These are phyloP conservation scores for Pseudomicrostroma phylloplanum DNA, from an alignment of 1,284 basidiomycete genomes.

Conservation along the genomic window DNA sequence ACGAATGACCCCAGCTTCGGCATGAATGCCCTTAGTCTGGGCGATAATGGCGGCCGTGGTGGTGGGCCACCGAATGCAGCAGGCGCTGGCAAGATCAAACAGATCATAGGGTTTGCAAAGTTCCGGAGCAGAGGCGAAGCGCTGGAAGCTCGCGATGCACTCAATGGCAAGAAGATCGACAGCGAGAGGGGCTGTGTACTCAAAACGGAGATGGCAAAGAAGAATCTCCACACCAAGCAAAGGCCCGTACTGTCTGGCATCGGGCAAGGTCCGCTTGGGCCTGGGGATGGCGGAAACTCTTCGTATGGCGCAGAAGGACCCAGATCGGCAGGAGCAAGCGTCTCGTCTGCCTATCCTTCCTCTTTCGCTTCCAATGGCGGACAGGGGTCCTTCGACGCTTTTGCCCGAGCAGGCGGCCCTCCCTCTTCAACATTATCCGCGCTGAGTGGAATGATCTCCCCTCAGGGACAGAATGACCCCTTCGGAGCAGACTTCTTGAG, in stretches of 20 bases:
- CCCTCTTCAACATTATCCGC: slow-evolving; percentile 5
- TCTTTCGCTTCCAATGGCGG: neutral
- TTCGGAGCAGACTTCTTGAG: slow-evolving; percentile 6
- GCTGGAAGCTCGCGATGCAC: slow-evolving; percentile 73
- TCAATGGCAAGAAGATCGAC: slow-evolving; percentile 87
- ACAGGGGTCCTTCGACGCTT: neutral
- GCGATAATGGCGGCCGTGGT: neutral
- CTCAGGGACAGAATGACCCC: slow-evolving; percentile 15
- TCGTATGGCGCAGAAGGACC: neutral
- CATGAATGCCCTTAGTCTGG: slow-evolving; percentile 21
- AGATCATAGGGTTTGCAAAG: slow-evolving; percentile 97
- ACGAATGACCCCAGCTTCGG: slow-evolving; percentile 25
- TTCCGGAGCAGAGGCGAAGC: slow-evolving; percentile 84
- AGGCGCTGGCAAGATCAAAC: slow-evolving; percentile 55
- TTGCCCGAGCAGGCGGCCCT: slow-evolving; percentile 1
- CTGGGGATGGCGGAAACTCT: neutral
- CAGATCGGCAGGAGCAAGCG: neutral
- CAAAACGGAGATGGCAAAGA: slow-evolving; percentile 99
- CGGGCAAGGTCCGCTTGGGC: too few relatives aligned
- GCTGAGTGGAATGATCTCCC: slow-evolving; percentile 25
- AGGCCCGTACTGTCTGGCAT: slow-evolving; percentile 12
- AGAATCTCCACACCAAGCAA: slow-evolving; percentile 79
- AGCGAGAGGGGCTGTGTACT: slow-evolving; percentile 87
- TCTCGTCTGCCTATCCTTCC: neutral
- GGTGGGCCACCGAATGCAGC: slow-evolving; percentile 11